Evolutionary conservation across 352 stramenopile species (phyloP).

Genomic region (Pythium monospermum): DNA sequence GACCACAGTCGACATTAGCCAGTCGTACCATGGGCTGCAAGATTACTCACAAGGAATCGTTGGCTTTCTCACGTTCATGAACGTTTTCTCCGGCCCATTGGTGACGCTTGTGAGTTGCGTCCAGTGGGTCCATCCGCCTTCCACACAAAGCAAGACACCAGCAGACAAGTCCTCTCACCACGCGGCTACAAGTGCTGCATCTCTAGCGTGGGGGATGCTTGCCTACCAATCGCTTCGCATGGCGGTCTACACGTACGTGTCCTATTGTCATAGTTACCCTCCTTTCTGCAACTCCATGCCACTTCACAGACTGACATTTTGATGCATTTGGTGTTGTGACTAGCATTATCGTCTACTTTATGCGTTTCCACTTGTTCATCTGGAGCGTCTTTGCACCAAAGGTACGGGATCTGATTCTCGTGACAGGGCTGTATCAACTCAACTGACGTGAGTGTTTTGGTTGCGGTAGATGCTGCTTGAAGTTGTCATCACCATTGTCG

Average conservation of each 20-base stretch:
- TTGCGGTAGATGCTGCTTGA: slow-evolving; percentile 71
- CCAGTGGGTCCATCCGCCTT: slow-evolving; percentile 26
- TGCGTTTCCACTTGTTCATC: slow-evolving; percentile 90
- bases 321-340: not conserved
- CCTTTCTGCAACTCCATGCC: too few species aligned
- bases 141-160: not conserved
- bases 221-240: slow-evolving; percentile 57
- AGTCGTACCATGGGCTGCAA: slow-evolving; percentile 77
- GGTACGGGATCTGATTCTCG: too few species aligned
- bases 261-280: not conserved
- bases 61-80: slow-evolving; percentile 65
- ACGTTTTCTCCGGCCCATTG: slow-evolving; percentile 70
- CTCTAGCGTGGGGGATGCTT: slow-evolving; percentile 24
- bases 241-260: slow-evolving; percentile 50
- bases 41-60: slow-evolving; percentile 83
- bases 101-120: slow-evolving; percentile 45
- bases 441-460: not conserved
- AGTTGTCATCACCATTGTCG: slow-evolving; percentile 41
- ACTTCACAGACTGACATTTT: not conserved
- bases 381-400: slow-evolving; percentile 90
- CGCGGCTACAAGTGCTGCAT: not conserved
- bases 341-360: slow-evolving; percentile 79
- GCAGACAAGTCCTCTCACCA: not conserved
- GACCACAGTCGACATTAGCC: slow-evolving; percentile 86
- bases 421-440: not conserved